phyloP scores from a whole-genome alignment of 2,329 filamentous ascomycete species.

The Aureobasidium sp. region DNA sequence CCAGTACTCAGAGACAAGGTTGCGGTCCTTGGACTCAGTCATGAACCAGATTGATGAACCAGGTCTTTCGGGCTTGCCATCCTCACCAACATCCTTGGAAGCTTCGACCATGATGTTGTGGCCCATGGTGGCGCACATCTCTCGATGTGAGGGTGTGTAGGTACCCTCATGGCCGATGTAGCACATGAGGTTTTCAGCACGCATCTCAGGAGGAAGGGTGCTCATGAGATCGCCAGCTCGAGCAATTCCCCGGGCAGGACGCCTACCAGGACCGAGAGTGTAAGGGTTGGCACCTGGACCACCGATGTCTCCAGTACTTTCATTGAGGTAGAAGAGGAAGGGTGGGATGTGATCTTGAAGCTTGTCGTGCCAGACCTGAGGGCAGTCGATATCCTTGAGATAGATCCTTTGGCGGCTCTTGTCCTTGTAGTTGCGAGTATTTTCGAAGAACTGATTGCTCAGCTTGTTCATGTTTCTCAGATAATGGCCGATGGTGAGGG shows the following conservation, averaged over 20 bases:
- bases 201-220: slow-evolving; percentile 75
- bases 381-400: slow-evolving; percentile 95
- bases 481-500: slow-evolving; percentile 84
- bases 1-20: slow-evolving; percentile 88
- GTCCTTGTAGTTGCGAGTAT: slow-evolving; percentile 64
- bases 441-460: slow-evolving; percentile 67
- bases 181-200: slow-evolving; percentile 94
- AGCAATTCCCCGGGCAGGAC: slow-evolving; percentile 50
- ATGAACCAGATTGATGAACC: slow-evolving; percentile 98
- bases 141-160: slow-evolving; percentile 87
- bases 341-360: slow-evolving; percentile 70
- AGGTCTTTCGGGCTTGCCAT: slow-evolving; percentile 62
- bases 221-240: slow-evolving; percentile 91
- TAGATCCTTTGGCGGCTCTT: slow-evolving; percentile 79
- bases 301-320: slow-evolving; percentile 54
- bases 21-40: slow-evolving; percentile 90
- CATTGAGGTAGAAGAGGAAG: slow-evolving; percentile 83
- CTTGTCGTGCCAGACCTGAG: slow-evolving; percentile 73
- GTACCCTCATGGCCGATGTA: slow-evolving; percentile 97
- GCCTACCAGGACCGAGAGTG: slow-evolving; percentile 34
- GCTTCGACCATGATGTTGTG: slow-evolving; percentile 99
- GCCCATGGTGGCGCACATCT: slow-evolving; percentile 94
- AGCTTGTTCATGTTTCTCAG: slow-evolving; percentile 77
- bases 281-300: slow-evolving; percentile 48
- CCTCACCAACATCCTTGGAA: slow-evolving; percentile 53